Percentiles rank a stretch among this genome's conserved stretches.
Conservation (phyloP, 345 rosid genomes). For the Aegle marmelos region DNA sequence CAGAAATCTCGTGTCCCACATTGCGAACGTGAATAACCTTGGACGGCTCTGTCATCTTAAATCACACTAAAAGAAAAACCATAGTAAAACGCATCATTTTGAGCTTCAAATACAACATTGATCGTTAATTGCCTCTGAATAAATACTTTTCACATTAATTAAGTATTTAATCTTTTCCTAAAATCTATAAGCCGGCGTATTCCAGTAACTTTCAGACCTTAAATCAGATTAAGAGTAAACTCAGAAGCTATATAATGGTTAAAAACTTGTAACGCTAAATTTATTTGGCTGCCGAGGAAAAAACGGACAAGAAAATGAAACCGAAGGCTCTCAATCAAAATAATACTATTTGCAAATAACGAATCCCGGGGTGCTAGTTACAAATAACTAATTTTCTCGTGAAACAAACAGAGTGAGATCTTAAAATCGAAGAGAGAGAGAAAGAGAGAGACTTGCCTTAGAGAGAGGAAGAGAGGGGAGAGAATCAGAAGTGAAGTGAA, state of each 20-base stretch:
- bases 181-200: background rate
- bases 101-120: background rate
- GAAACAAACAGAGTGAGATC: background rate
- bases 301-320: background rate
- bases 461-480: background rate
- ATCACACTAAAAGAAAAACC: slow-evolving; percentile 19
- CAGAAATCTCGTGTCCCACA: slow-evolving; percentile 95
- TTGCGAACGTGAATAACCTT: slow-evolving; percentile 98
- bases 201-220: background rate
- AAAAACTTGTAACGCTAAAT: background rate
- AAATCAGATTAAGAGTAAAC: background rate
- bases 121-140: background rate
- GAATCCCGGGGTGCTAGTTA: background rate
- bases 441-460: background rate
- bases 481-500: slow-evolving; percentile 2
- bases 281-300: background rate
- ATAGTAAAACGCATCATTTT: background rate
- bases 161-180: background rate
- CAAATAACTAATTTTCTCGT: background rate
- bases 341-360: no score
- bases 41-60: slow-evolving; percentile 80
- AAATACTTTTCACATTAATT: background rate
- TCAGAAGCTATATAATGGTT: background rate
- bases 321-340: background rate
- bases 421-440: background rate